A percentile compares a stretch with the other conserved stretches of the same genome.
Evolutionary conservation across 1,284 basidiomycete species (phyloP).

Genomic region (Megacollybia platyphylla): DNA sequence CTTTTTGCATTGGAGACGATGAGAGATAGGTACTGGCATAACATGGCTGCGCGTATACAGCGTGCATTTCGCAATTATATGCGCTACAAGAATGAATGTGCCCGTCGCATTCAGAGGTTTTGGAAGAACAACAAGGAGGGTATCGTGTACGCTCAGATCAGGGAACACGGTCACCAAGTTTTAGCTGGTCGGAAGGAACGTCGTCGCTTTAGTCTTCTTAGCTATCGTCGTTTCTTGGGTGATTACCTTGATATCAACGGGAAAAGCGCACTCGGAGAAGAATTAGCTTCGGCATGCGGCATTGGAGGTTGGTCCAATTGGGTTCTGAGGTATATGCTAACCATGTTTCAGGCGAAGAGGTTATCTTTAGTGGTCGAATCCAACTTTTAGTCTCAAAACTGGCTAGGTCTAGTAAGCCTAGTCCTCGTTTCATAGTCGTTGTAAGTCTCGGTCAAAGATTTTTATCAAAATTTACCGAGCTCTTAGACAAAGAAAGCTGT

Average conservation of each 20-base stretch:
- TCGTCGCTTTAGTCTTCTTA: constrained; percentile 84
- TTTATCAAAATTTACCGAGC: constrained; percentile 1
- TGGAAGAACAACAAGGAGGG: constrained; percentile 98
- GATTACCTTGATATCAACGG: constrained; percentile 93
- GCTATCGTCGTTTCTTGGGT: constrained; percentile 91
- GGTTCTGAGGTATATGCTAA: constrained; percentile 1
- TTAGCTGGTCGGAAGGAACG: constrained; percentile 90
- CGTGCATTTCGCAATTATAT: constrained; percentile 94
- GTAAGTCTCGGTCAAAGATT: constrained; percentile 31
- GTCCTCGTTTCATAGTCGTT: constrained; percentile 84
- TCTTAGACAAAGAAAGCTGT: constrained; percentile 79
- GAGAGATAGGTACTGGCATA: constrained; percentile 99
- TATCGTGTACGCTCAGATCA: constrained; percentile 77
- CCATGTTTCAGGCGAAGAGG: constrained; percentile 45
- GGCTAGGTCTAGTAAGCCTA: constrained; percentile 82
- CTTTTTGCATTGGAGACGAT: constrained; percentile 98
- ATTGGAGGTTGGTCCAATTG: constrained; percentile 50
- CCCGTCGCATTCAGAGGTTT: constrained; percentile 91
- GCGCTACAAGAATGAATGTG: constrained; percentile 92
- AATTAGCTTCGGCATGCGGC: constrained; percentile 65
- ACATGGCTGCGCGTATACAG: constrained; percentile 97
- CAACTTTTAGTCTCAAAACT: constrained; percentile 84
- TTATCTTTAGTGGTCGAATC: constrained; percentile 78
- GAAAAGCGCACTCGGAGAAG: constrained; percentile 69
- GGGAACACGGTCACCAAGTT: constrained; percentile 91